These are phyloP conservation scores for Schwanniomyces etchellsii DNA, from an alignment of 1,139 yeast species.

Conservation along the genomic window DNA sequence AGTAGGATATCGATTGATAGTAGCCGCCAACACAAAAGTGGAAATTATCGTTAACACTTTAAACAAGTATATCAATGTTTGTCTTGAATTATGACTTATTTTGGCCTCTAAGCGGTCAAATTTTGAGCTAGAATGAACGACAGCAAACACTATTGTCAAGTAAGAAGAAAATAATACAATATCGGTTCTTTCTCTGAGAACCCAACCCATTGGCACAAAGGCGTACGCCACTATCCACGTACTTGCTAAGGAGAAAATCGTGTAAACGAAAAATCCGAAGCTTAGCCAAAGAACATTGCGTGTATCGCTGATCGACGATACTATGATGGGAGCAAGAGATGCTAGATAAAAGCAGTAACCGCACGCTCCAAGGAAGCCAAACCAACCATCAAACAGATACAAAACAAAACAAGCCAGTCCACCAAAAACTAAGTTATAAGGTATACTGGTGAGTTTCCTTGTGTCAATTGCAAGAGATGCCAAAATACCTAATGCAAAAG, in stretches of 20 bases:
- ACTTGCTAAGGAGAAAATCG: constrained; percentile 65
- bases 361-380: constrained; percentile 77
- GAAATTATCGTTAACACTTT: constrained; percentile 23
- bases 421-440: constrained; percentile 34
- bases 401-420: constrained; percentile 45
- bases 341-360: constrained; percentile 59
- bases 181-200: constrained; percentile 84
- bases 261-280: constrained; percentile 49
- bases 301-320: constrained; percentile 53
- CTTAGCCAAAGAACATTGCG: constrained; percentile 56
- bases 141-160: constrained; percentile 41
- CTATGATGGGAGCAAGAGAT: constrained; percentile 57
- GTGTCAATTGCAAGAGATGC: constrained; percentile 22
- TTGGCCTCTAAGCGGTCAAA: constrained; percentile 16
- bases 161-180: constrained; percentile 47
- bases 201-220: constrained; percentile 90
- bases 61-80: constrained; percentile 18
- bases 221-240: constrained; percentile 99
- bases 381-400: constrained; percentile 61
- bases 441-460: constrained; percentile 17
- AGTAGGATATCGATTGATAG: constrained; percentile 56
- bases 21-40: constrained; percentile 30
- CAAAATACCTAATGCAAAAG: constrained; percentile 53
- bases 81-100: constrained; percentile 15
- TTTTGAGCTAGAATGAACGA: constrained; percentile 28